A percentile compares a stretch with the other conserved stretches of the same genome.
These are phyloP conservation scores for Colletotrichum higginsianum DNA, from an alignment of 2,329 filamentous ascomycete genomes.

Conservation along the genomic window DNA sequence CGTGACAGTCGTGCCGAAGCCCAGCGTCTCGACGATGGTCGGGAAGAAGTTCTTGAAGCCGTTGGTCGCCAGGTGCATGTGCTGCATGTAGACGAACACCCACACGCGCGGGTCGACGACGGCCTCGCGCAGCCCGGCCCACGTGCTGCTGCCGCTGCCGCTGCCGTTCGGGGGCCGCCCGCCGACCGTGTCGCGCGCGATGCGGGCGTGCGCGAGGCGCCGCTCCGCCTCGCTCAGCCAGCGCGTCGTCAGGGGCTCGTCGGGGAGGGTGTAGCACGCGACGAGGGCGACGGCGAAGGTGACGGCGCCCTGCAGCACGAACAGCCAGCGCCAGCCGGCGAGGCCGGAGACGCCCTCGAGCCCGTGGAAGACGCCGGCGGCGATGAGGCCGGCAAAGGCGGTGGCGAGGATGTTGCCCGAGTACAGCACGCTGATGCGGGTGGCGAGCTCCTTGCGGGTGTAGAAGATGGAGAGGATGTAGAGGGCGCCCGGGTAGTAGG, in stretches of 20 bases:
- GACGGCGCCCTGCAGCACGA: slow-evolving; percentile 50
- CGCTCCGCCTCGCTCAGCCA: slow-evolving; percentile 55
- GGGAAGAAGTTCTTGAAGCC: slow-evolving; percentile 61
- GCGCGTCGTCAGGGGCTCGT: slow-evolving; percentile 55
- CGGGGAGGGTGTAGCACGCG: slow-evolving; percentile 53
- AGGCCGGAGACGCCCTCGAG: slow-evolving; percentile 48
- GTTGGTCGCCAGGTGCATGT: slow-evolving; percentile 62
- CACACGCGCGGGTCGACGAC: slow-evolving; percentile 60
- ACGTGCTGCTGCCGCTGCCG: slow-evolving; percentile 48
- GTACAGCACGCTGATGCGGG: slow-evolving; percentile 61
- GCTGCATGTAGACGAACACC: slow-evolving; percentile 63
- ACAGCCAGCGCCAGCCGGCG: slow-evolving; percentile 52
- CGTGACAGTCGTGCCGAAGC: slow-evolving; percentile 58
- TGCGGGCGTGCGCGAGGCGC: slow-evolving; percentile 58
- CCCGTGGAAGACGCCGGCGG: slow-evolving; percentile 56
- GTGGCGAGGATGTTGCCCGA: slow-evolving; percentile 55
- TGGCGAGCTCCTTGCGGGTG: slow-evolving; percentile 63
- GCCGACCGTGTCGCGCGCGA: slow-evolving; percentile 50
- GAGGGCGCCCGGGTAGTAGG: slow-evolving; percentile 53
- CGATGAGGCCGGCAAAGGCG: slow-evolving; percentile 61
- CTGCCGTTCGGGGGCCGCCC: slow-evolving; percentile 41
- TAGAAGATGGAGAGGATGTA: slow-evolving; percentile 68
- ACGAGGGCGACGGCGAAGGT: slow-evolving; percentile 50
- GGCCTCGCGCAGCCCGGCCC: slow-evolving; percentile 59
- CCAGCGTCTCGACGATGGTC: slow-evolving; percentile 53